Evolutionary conservation across 306 rosid genomes (phyloP).

Genomic region (Lathyrus oleraceus): DNA sequence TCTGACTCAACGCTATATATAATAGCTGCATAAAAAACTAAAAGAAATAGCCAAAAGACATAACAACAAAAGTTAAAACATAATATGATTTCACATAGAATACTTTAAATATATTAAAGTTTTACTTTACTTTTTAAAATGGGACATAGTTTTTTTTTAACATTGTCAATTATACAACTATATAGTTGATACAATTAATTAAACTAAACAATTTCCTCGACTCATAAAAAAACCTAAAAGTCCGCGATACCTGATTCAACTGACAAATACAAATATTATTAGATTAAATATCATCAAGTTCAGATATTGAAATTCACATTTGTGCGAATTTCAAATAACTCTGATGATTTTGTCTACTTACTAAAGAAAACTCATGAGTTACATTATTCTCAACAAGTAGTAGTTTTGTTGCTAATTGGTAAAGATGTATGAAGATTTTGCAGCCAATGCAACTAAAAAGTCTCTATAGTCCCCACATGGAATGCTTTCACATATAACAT

Average conservation of each 20-base stretch:
- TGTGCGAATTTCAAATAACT: too few species aligned
- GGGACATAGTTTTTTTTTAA: conserved; percentile 12
- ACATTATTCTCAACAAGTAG: conserved; percentile 25
- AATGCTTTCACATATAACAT: conserved; percentile 47
- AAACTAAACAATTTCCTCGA: background rate
- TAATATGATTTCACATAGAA: background rate
- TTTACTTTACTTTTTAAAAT: conserved; percentile 6
- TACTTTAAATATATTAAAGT: conserved; percentile 3
- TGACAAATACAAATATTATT: too few species aligned
- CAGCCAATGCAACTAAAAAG: conserved; percentile 59
- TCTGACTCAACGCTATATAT: conserved; percentile 6
- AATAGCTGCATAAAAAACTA: conserved; percentile 5
- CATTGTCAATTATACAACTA: conserved; percentile 2
- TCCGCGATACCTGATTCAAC: too few species aligned
- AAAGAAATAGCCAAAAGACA: conserved; percentile 9
- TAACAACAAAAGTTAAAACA: background rate
- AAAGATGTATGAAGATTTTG: conserved; percentile 31
- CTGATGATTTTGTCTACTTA: too few species aligned
- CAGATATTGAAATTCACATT: too few species aligned
- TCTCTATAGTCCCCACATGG: conserved; percentile 52
- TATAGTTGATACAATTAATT: background rate
- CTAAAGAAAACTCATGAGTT: background rate
- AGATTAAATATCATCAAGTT: too few species aligned
- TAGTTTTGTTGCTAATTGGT: conserved; percentile 1
- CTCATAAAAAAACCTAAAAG: background rate